These are phyloP conservation scores for Limnomonas spitsbergensis DNA, from an alignment of 139 green algal species.

Conservation along the genomic window DNA sequence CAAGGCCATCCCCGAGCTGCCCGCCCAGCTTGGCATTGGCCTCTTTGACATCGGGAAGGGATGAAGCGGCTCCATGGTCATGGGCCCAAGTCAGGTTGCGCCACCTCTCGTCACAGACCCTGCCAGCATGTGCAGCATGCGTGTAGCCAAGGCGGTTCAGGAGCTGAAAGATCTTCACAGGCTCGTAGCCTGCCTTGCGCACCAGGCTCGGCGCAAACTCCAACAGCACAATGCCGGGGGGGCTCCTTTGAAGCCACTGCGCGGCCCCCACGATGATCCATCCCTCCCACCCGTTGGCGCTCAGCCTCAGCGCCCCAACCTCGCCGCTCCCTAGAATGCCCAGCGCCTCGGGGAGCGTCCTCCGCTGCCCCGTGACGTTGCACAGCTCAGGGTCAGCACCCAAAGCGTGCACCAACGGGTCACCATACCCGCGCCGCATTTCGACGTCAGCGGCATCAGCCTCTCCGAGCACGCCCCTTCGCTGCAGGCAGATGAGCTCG, in stretches of 20 bases:
- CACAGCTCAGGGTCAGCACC: not conserved
- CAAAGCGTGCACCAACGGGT: not conserved
- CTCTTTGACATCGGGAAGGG: conserved; percentile 6
- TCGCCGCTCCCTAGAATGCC: not conserved
- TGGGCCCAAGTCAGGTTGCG: conserved; percentile 48
- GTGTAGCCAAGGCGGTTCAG: conserved; percentile 69
- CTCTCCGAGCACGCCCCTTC: not conserved
- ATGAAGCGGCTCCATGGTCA: conserved; percentile 37
- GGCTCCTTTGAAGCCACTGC: conserved; percentile 25
- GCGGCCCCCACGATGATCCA: conserved; percentile 63
- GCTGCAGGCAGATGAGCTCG: conserved; percentile 37
- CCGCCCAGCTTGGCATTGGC: not conserved
- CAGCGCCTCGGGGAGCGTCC: not conserved
- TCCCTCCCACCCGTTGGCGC: conserved; percentile 65
- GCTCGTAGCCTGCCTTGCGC: conserved; percentile 23
- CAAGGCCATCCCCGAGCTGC: not conserved
- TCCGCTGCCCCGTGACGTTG: not conserved
- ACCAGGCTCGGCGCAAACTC: not conserved
- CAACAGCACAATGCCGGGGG: conserved; percentile 22
- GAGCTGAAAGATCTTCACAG: conserved; percentile 48
- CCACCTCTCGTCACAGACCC: conserved; percentile 78
- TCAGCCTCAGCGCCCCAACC: conserved; percentile 55
- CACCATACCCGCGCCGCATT: not conserved
- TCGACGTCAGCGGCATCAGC: not conserved
- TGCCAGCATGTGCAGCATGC: conserved; percentile 68